Evolutionary conservation across 139 green algal species (phyloP).

Genomic region (Desmodesmus armatus): DNA sequence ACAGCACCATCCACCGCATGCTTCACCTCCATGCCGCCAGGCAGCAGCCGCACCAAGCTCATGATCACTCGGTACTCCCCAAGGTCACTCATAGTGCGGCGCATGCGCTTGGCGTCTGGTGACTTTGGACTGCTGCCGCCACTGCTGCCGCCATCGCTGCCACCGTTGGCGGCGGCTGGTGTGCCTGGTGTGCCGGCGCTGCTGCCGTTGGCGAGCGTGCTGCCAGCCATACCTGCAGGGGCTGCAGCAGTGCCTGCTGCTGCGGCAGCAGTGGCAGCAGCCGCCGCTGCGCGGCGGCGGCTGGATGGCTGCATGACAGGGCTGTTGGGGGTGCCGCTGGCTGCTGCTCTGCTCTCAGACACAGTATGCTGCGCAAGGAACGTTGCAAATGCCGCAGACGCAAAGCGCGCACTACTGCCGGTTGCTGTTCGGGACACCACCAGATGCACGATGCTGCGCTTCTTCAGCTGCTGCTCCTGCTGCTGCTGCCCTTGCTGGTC

Average conservation of each 20-base stretch:
- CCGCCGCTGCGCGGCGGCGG: constrained; percentile 7
- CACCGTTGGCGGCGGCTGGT: background rate
- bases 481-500: background rate
- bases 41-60: constrained; percentile 74
- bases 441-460: constrained; percentile 66
- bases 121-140: background rate
- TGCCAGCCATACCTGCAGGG: too few species aligned
- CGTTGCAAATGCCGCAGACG: constrained; percentile 56
- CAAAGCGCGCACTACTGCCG: constrained; percentile 77
- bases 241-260: too few species aligned
- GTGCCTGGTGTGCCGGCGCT: background rate
- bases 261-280: background rate
- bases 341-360: constrained; percentile 30
- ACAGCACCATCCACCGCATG: constrained; percentile 81
- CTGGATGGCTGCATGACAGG: background rate
- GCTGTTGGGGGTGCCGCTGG: background rate
- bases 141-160: constrained; percentile 13
- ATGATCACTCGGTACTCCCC: constrained; percentile 86
- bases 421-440: constrained; percentile 81
- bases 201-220: background rate
- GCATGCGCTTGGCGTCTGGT: constrained; percentile 23
- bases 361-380: constrained; percentile 51
- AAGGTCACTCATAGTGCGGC: constrained; percentile 22
- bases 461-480: constrained; percentile 11
- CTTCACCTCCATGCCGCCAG: constrained; percentile 80